Evolutionary conservation across 2,329 filamentous ascomycete species (phyloP), one percentile per base, ranked within the genome.

Genomic region (Hypoxylon sp.): DNA sequence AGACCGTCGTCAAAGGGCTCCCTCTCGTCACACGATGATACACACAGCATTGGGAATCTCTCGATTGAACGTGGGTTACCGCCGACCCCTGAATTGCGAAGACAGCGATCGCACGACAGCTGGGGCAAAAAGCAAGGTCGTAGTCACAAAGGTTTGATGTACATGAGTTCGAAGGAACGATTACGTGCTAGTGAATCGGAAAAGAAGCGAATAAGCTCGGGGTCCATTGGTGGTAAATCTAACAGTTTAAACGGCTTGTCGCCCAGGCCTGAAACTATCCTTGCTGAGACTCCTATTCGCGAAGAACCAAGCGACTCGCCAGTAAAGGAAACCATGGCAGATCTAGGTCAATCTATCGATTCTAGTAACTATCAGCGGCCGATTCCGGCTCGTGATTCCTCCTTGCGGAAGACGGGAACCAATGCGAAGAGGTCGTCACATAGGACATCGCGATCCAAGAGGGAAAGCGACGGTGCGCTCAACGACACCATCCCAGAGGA

Each of bases 141-240:
- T 26, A 80, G 80, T 60, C 78, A 85, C 65, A 87, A 85, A 74
- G 85, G 88, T 2, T 78, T 92, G 72, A 88, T 89, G 85, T 91
- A 92, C 73, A 92, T 91, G 89, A 89, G 85, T 78, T 92, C 90
- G 46, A 89, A 86, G 73, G 90, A 93, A 75, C 83, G 84, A 28
- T 78, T 92, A 46, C 83, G 85, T 46, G 87, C 88, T 53, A 88
- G 84, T 68, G 89, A 91, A 67, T 79, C 79, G 3, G 88, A 91
- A 67, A 85, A 85, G 70, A 90, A 86, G 72, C 83, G 88, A 40
- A 72, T 79, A n/a, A 83, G 79, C 69, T 70, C 80, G 64, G 79
- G 80, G 49, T 72, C 79, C 36, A 74, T 77, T 22, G 80, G 78
- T 50, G 78, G 78, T 45, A 80, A 77, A 63, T 74, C 75, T 6